Conservation (phyloP, 2,329 filamentous ascomycete species). For the Pseudohalonectria lignicola region DNA sequence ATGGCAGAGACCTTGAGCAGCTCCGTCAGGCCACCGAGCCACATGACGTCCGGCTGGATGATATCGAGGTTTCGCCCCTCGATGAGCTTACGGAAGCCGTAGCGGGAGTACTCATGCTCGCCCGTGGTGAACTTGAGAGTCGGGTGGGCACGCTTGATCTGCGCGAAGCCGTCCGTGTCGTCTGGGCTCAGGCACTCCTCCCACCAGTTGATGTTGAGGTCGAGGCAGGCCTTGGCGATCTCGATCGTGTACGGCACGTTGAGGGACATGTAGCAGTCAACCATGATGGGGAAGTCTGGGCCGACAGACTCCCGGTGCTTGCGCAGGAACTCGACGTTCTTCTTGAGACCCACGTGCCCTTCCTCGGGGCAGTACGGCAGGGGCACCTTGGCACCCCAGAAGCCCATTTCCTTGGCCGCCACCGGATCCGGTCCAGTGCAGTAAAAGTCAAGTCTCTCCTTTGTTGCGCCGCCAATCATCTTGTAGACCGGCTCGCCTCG, state of each 20-base stretch:
- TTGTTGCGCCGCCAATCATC: conserved; percentile 83
- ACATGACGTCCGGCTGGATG: conserved; percentile 94
- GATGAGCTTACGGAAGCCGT: conserved; percentile 88
- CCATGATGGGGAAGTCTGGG: conserved; percentile 84
- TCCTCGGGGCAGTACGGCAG: conserved; percentile 85
- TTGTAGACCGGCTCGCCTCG: conserved; percentile 90
- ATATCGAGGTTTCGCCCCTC: conserved; percentile 89
- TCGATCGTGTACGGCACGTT: conserved; percentile 91
- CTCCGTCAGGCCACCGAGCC: conserved; percentile 88
- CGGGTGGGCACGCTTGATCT: conserved; percentile 84
- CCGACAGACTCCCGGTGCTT: conserved; percentile 78
- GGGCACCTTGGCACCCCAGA: conserved; percentile 83
- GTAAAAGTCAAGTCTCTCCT: conserved; percentile 79
- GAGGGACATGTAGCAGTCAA: conserved; percentile 95
- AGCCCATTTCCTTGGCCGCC: conserved; percentile 75
- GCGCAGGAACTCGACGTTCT: conserved; percentile 82
- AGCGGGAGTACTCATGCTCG: conserved; percentile 90
- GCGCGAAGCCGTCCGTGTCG: conserved; percentile 81
- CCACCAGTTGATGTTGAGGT: conserved; percentile 93
- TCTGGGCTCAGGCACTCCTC: conserved; percentile 89
- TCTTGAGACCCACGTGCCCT: conserved; percentile 67
- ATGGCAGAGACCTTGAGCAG: conserved; percentile 80
- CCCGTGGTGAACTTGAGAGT: conserved; percentile 90
- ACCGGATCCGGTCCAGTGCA: conserved; percentile 82
- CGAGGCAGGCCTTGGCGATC: conserved; percentile 70